Evolutionary conservation across 2,329 filamentous ascomycete species (phyloP), one percentile per base, ranked within the genome.

Genomic region (Botrytis tulipae): DNA sequence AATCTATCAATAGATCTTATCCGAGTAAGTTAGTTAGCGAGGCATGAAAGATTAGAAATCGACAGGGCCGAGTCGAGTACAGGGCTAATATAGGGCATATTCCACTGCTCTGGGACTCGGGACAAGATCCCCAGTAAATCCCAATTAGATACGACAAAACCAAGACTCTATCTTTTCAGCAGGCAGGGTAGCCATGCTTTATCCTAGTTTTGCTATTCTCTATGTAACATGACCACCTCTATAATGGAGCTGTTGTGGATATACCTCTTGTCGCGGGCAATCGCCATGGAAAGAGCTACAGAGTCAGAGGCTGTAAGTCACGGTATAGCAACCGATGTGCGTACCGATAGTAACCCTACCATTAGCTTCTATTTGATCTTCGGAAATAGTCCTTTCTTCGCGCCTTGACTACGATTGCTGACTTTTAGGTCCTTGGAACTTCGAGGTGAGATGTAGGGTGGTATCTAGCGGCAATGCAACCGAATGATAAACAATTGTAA

Each of bases 31-130:
- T 20, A 65, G 46, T n/a, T 71, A 66, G 60, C 60, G 70, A 66
- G 37, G 51, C 29, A 42, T 2, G 29, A 44, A 66, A 32, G 25
- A 37, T 37, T 18, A 67, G 60, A 57, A 66, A 18, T 59, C 14
- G 46, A 57, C 70, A 44, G 61, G 37, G 59, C 42, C 40, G 35
- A 44, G 32, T 51, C 40, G 35, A 44, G 32, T 51, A 67, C 65
- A 68, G 46, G 65, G 65, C 65, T 29, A 54, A 54, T 18, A 54
- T 25, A 51, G 48, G 51, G 51, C n/a, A 29, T 60, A 48, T 72
- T 68, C 71, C 71, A 59, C 16, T 29, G 57, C 48, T 68, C 48
- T 68, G 61, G 61, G 71, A 59, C 37, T 68, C n/a, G 71, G 71
- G 62, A 68, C 62, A 68, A 68, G 48, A 72, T 60, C 62, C 51